These are phyloP conservation scores for Bryoglossum gracile DNA, from an alignment of 495 filamentous ascomycete species.

Conservation along the genomic window DNA sequence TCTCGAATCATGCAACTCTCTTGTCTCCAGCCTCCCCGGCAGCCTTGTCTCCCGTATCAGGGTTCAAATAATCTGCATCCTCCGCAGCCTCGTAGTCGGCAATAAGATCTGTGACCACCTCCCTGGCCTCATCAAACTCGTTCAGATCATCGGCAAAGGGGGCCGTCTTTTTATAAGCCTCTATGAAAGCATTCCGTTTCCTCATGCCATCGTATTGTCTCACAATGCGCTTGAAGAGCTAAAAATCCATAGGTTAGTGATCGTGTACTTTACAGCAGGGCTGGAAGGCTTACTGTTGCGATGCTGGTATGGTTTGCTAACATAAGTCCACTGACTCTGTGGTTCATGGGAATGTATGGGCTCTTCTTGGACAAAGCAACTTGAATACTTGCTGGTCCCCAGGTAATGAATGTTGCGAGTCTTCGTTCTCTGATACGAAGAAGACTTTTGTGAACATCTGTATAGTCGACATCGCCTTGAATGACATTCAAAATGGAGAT, in stretches of 20 bases:
- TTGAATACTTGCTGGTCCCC: slow-evolving; percentile 98
- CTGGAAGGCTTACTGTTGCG: slow-evolving; percentile 54
- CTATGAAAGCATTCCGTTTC: slow-evolving; percentile 94
- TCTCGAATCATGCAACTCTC: slow-evolving; percentile 14
- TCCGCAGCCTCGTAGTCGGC: slow-evolving; percentile 95
- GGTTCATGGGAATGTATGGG: slow-evolving; percentile 83
- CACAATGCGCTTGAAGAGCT: slow-evolving; percentile 87
- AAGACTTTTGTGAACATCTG: slow-evolving; percentile 94
- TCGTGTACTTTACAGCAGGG: not conserved
- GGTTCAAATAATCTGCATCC: slow-evolving; percentile 66
- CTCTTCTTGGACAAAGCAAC: slow-evolving; percentile 94
- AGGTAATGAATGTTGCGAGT: slow-evolving; percentile 94
- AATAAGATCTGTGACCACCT: slow-evolving; percentile 81
- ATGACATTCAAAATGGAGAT: slow-evolving; percentile 99
- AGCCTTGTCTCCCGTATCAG: slow-evolving; percentile 17
- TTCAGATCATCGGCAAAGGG: slow-evolving; percentile 85
- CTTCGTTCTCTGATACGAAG: slow-evolving; percentile 92
- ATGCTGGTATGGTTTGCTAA: slow-evolving; percentile 97
- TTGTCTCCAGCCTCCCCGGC: slow-evolving; percentile 22
- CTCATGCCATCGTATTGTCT: slow-evolving; percentile 84
- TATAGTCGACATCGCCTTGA: slow-evolving; percentile 94
- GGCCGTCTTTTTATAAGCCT: slow-evolving; percentile 88
- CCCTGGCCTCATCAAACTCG: slow-evolving; percentile 90
- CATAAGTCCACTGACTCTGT: slow-evolving; percentile 95
- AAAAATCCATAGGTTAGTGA: slow-evolving; percentile 10